Evolutionary conservation across 805 yeast genomes (phyloP).

Genomic region (Starmerella stigmatis): DNA sequence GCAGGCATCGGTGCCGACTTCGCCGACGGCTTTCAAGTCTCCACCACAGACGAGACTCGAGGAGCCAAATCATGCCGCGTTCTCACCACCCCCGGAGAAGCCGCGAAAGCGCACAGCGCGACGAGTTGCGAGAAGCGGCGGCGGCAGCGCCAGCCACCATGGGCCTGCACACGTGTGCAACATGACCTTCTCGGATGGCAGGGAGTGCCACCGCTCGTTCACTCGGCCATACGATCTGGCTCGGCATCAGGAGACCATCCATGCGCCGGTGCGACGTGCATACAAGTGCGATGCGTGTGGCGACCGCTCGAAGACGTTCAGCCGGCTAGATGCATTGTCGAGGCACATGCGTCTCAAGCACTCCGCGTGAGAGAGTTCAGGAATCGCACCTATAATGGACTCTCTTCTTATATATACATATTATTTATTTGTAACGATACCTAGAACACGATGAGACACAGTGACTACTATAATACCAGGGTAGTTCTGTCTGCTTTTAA

Average conservation of each 20-base stretch:
- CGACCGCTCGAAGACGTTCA: constrained; percentile 68
- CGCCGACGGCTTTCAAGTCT: neutral
- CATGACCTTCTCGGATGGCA: constrained; percentile 28
- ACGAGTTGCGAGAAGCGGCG: constrained; percentile 2
- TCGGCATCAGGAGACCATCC: constrained; percentile 93
- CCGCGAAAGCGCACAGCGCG: constrained; percentile 4
- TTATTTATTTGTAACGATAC: constrained; percentile 5
- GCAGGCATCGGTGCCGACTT: neutral
- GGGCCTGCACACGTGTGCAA: constrained; percentile 21
- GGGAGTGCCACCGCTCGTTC: constrained; percentile 64
- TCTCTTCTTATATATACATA: neutral
- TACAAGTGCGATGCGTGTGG: constrained; percentile 84
- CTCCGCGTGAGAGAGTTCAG: constrained; percentile 31
- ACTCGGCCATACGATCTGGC: constrained; percentile 91
- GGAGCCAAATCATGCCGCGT: neutral
- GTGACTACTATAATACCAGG: too few species aligned
- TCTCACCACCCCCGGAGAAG: constrained; percentile 8
- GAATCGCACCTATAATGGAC: neutral
- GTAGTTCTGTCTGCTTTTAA: too few species aligned
- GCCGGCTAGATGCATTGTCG: constrained; percentile 87
- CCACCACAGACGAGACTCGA: too few species aligned
- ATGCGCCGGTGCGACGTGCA: constrained; percentile 73
- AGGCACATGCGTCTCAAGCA: constrained; percentile 91
- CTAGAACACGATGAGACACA: neutral
- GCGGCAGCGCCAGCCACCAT: neutral